phyloP scores from a whole-genome alignment of 176 grass and related monocot species.

The Ensete ventricosum region DNA sequence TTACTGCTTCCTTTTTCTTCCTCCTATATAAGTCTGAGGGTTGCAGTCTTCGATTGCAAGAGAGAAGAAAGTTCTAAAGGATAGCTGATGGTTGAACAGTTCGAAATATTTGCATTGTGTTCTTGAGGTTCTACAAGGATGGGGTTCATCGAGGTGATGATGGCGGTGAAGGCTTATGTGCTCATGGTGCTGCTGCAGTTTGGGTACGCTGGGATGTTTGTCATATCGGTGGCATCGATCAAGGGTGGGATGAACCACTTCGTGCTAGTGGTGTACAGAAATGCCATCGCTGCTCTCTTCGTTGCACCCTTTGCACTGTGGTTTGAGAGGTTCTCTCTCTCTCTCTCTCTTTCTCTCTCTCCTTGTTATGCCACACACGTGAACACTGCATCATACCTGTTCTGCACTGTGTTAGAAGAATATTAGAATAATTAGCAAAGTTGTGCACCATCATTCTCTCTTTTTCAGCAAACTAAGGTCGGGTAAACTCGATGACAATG shows the following conservation, averaged over 20 bases:
- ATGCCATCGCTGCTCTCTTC: neutral
- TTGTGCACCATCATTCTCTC: no score
- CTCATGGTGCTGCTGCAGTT: conserved; percentile 15
- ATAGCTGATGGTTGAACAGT: no score
- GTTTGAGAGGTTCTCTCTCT: neutral
- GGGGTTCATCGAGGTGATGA: conserved; percentile 3
- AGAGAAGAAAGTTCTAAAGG: neutral
- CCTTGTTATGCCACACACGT: no score
- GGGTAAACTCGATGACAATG: no score
- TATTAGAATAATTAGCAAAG: no score
- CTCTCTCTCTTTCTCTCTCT: neutral
- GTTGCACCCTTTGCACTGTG: conserved; percentile 2
- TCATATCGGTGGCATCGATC: conserved; percentile 9
- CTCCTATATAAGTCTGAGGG: neutral
- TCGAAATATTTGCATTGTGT: no score
- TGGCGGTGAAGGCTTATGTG: neutral
- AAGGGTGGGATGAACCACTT: conserved; percentile 15
- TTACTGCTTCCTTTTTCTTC: neutral
- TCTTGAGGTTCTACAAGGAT: neutral
- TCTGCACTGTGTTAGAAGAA: no score
- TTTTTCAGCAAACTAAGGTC: no score
- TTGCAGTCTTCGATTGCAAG: neutral
- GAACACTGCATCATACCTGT: no score
- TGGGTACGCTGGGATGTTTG: conserved; percentile 13
- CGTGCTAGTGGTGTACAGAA: conserved; percentile 11